phyloP scores from a whole-genome alignment of 2,329 filamentous ascomycete genomes.

The Cytospora schulzeri region DNA sequence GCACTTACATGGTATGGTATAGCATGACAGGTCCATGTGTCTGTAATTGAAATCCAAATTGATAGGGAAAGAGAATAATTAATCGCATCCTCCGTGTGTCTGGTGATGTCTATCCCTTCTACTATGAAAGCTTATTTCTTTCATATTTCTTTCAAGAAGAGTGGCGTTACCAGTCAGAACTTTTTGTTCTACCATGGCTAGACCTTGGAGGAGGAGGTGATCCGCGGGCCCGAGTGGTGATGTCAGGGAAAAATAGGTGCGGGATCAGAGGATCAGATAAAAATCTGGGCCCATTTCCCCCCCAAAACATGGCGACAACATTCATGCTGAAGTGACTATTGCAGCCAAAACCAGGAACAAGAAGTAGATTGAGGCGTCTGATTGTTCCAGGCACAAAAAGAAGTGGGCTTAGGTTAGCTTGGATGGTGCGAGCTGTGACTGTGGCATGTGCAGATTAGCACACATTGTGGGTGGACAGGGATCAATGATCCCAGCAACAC shows the following conservation, averaged over 20 bases:
- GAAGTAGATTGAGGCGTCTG: constrained; percentile 9
- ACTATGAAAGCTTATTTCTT: not conserved
- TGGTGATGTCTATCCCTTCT: not conserved
- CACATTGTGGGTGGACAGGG: not conserved
- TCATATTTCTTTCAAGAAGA: not conserved
- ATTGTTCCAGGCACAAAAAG: constrained; percentile 1
- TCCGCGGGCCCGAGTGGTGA: constrained; percentile 10
- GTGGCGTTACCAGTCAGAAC: not conserved
- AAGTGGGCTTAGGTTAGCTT: constrained; percentile 2
- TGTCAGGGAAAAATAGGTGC: constrained; percentile 14
- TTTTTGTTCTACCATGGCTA: no score
- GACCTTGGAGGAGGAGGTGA: constrained; percentile 15
- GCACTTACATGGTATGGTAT: not conserved
- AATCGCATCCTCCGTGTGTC: not conserved
- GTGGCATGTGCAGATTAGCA: constrained; percentile 10
- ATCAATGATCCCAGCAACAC: not conserved
- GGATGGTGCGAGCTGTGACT: constrained; percentile 16
- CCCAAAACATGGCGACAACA: not conserved
- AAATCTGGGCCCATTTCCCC: constrained; percentile 9
- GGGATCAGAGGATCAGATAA: constrained; percentile 22
- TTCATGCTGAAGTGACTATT: not conserved
- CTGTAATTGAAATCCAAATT: not conserved
- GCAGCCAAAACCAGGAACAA: constrained; percentile 10
- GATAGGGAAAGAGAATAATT: no score
- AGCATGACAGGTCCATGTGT: not conserved